These are phyloP conservation scores for Phytopythium boreale DNA, from an alignment of 352 stramenopile species.

Conservation along the genomic window DNA sequence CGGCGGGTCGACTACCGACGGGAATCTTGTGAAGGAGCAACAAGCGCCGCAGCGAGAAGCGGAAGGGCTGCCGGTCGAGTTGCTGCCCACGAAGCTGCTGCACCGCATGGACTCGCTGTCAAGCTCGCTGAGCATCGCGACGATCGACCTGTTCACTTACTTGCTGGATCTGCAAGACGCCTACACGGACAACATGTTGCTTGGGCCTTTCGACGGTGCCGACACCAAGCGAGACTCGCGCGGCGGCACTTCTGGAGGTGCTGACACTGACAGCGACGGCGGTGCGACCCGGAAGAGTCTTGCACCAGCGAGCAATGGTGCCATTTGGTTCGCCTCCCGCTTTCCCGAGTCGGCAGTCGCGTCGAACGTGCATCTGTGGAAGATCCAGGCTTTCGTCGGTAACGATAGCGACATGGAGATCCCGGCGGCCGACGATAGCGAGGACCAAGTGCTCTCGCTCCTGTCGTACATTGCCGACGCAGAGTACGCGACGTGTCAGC, in stretches of 20 bases:
- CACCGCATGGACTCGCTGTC: slow-evolving; percentile 81
- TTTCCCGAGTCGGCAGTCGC: slow-evolving; percentile 79
- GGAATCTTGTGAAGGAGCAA: not conserved
- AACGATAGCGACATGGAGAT: slow-evolving; percentile 52
- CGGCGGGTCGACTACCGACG: not conserved
- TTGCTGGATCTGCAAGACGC: slow-evolving; percentile 69
- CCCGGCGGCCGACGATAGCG: slow-evolving; percentile 50
- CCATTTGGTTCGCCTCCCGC: slow-evolving; percentile 77
- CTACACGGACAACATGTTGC: slow-evolving; percentile 50
- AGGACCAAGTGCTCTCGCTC: slow-evolving; percentile 75
- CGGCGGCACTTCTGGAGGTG: not conserved
- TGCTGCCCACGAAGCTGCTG: slow-evolving; percentile 67
- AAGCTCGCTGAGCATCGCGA: slow-evolving; percentile 73
- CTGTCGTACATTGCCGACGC: slow-evolving; percentile 84
- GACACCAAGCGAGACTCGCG: not conserved
- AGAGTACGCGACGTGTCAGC: slow-evolving; percentile 74
- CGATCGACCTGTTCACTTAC: slow-evolving; percentile 79
- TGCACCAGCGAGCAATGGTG: slow-evolving; percentile 21
- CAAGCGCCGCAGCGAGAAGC: slow-evolving; percentile 12
- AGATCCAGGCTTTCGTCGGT: slow-evolving; percentile 65
- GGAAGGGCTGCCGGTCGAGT: slow-evolving; percentile 14
- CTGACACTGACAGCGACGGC: not conserved
- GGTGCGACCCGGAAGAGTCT: not conserved
- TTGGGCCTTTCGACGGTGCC: slow-evolving; percentile 23
- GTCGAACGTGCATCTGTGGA: slow-evolving; percentile 78